Evolutionary conservation across 768 basidiomycete species (phyloP).

Genomic region (Amanita pallidorosea): DNA sequence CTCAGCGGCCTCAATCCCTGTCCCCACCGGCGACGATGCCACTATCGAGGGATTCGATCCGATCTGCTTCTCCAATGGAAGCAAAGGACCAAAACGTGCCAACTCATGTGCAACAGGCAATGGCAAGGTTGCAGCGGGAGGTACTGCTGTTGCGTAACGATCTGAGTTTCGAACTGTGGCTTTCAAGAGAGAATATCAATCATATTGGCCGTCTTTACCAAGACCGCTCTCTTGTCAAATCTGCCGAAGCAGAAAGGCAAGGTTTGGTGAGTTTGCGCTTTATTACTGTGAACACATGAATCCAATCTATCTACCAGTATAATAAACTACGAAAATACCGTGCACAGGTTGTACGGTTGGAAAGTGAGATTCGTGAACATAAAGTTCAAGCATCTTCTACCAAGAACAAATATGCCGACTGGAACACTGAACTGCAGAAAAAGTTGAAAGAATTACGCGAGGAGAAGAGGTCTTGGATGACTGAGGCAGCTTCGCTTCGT

Average conservation of each 20-base stretch:
- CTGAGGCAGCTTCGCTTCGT: constrained; percentile 57
- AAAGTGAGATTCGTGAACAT: constrained; percentile 61
- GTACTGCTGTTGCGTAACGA: constrained; percentile 67
- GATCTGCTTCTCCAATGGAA: constrained; percentile 7
- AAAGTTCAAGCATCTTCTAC: constrained; percentile 62
- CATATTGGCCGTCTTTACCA: constrained; percentile 76
- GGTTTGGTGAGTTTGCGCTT: constrained; percentile 44
- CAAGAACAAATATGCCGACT: constrained; percentile 74
- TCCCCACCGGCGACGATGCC: constrained; percentile 24
- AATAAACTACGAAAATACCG: constrained; percentile 77
- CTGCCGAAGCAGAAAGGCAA: constrained; percentile 75
- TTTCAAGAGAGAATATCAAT: constrained; percentile 69
- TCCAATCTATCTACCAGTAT: constrained; percentile 34
- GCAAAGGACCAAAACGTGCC: constrained; percentile 20
- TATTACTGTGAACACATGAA: background rate
- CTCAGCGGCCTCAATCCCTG: constrained; percentile 41
- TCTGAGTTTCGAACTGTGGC: constrained; percentile 79
- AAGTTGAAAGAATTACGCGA: constrained; percentile 67
- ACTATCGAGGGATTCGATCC: background rate
- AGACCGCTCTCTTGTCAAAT: constrained; percentile 59
- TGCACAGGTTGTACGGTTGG: constrained; percentile 52
- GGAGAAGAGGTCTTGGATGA: constrained; percentile 69
- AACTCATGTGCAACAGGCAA: constrained; percentile 47
- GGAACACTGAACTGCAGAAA: constrained; percentile 74
- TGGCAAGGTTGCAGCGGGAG: constrained; percentile 67